These are phyloP conservation scores for Pleurotus platypus DNA, from an alignment of 768 basidiomycete genomes.

Conservation along the genomic window DNA sequence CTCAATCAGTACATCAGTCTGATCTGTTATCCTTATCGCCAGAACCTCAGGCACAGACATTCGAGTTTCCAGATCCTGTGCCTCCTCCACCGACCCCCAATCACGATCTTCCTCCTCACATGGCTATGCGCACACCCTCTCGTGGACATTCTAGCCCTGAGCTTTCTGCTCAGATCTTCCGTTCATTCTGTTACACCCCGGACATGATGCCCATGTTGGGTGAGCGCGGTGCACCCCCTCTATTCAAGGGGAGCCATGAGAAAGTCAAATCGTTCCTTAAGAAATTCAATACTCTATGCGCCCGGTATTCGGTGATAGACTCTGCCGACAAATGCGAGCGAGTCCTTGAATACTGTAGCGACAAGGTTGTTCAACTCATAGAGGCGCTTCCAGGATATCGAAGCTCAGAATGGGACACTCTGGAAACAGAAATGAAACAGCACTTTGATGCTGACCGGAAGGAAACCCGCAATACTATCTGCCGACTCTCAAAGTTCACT, in stretches of 20 bases:
- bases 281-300: background rate
- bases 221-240: background rate
- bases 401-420: background rate
- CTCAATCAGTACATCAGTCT: no score
- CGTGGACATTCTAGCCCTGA: no score
- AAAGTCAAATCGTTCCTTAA: background rate
- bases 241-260: constrained; percentile 1
- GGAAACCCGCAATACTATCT: background rate
- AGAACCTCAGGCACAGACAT: no score
- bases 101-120: no score
- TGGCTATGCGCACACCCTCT: no score
- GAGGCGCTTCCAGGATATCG: constrained; percentile 1
- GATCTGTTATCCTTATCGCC: no score
- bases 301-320: background rate
- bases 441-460: constrained; percentile 2
- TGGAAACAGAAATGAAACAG: background rate
- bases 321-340: background rate
- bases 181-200: background rate
- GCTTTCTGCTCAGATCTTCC: background rate
- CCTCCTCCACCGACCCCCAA: no score
- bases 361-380: background rate
- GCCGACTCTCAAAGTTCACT: background rate
- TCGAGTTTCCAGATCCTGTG: no score
- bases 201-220: constrained; percentile 4
- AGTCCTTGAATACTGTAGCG: background rate